Evolutionary conservation across 1,284 basidiomycete species (phyloP).

Genomic region (Cryptococcus wingfieldii): DNA sequence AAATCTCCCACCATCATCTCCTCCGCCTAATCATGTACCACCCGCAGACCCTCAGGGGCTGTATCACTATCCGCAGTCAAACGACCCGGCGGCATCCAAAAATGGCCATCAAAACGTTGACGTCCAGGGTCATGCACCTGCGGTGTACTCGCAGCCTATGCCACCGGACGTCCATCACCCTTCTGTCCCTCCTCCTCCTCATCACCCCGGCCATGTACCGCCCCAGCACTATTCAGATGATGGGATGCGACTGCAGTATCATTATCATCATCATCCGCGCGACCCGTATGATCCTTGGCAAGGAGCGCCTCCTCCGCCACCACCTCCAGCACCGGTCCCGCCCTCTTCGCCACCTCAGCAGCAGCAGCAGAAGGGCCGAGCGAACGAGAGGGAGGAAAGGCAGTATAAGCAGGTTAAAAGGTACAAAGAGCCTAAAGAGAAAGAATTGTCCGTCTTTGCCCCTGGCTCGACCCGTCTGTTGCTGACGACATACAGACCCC

Average conservation of each 20-base stretch:
- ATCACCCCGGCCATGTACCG: too few relatives aligned
- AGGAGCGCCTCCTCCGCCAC: not conserved
- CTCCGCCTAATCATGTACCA: not conserved
- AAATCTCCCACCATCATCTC: not conserved
- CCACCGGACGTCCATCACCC: not conserved
- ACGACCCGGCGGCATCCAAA: not conserved
- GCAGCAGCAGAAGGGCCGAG: too few relatives aligned
- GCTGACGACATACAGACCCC: slow-evolving; percentile 5
- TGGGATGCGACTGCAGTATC: not conserved
- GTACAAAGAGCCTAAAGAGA: not conserved
- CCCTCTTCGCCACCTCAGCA: too few relatives aligned
- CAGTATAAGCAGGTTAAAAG: not conserved
- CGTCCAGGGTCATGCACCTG: not conserved
- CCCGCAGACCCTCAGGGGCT: not conserved
- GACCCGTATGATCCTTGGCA: not conserved
- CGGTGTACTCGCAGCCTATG: not conserved
- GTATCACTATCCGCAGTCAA: not conserved
- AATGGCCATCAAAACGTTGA: not conserved
- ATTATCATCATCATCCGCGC: not conserved
- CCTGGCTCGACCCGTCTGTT: not conserved
- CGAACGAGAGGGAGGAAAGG: not conserved
- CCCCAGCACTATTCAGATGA: too few relatives aligned
- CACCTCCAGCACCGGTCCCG: not conserved
- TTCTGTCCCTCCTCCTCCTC: not conserved
- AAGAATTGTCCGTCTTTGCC: not conserved